Evolutionary conservation across 352 stramenopile genomes (phyloP), one percentile per base, ranked within the genome.

Genomic region (Sclerospora graminicola): DNA sequence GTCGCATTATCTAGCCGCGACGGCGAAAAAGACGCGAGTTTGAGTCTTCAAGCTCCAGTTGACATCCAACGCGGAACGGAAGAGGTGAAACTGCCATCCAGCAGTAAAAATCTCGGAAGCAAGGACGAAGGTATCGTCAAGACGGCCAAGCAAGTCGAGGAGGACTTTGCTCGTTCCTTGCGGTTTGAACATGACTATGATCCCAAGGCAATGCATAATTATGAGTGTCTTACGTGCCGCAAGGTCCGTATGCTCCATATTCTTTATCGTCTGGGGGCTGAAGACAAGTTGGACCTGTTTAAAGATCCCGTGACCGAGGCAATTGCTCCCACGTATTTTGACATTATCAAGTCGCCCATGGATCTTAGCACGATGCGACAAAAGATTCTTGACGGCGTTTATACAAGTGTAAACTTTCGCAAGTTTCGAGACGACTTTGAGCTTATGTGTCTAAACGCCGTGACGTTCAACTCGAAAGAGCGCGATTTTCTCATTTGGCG

Each of bases 401-500:
- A 95, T 54, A 76, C 78, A 35, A 51, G 64, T 11, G 63, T 79
- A 0, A 82, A 84, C 19, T 90, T 89, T 35, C 67, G 71, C 9
- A 66, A 67, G 35, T 82, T 97, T 47, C 75, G 84, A 8, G 75
- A 95, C 42, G 84, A 97, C 47, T 97, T 97, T 48, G 95, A 98
- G 60, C 63, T 98, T 5, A 92, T 98, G 63, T 95, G 90, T 16
- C 54, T 96, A 14, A 98, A 98, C 52, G 93, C 93, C 0, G 71
- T 98, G 6, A 95, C 88, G 20, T 98, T 98, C 60, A 98, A 98
- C 60, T 82, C 73, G 1, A 80, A 87, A 24, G 82, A 91, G 35
- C 76, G 76, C 6, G 75, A 94, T 14, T 94, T 89, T 29, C 34
- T 89, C 19, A 86, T 96, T 52, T 98, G 89, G 89, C 84, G 84